Evolutionary conservation across 129 eudicot genomes (phyloP), one percentile per base, ranked within the genome.

Genomic region (Centrapalus pauciflorus): DNA sequence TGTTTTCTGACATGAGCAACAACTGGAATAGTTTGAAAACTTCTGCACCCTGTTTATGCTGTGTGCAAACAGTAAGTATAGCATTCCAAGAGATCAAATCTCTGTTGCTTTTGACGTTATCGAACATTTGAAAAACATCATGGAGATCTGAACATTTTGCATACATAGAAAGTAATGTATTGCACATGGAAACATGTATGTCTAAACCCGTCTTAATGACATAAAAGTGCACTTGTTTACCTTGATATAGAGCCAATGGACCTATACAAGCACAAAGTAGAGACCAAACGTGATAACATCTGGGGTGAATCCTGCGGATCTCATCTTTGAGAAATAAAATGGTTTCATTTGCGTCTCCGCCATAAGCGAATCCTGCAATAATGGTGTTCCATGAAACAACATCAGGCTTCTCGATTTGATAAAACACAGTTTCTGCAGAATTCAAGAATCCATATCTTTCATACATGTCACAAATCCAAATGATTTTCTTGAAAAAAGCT

Each of bases 401-500:
- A 81, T 81, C 85, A 8, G 85, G 85, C 11, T 14, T 32, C 55
- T 76, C 69, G 16, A 81, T 81, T 67, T 71, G 79, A 28, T 1
- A 59, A 14, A 81, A 81, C 7, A 79, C 76, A 7, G 38, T 72
- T 72, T 67, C 59, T 30, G 81, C 76, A 50, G 72, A 71, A 76
- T 45, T 13, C 20, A 81, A 55, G 6, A 76, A 43, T 26, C 82
- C 76, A 34, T 76, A 81, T 76, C 61, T 81, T 17, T 79, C 82
- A 67, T 81, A 81, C 85, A 81, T 81, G 55, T 81, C 85, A 61
- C 79, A 71, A 16, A 81, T n/a, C n/a, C n/a, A n/a, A n/a, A n/a
- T n/a, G n/a, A n/a, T n/a, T n/a, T n/a, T n/a, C n/a, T n/a, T n/a
- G n/a, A n/a, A n/a, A n/a, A n/a, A n/a, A n/a, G n/a, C n/a, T n/a